A percentile compares a stretch with the other conserved stretches of the same genome.
phyloP scores from a whole-genome alignment of 768 basidiomycete species.

The Boletus barrowsii region DNA sequence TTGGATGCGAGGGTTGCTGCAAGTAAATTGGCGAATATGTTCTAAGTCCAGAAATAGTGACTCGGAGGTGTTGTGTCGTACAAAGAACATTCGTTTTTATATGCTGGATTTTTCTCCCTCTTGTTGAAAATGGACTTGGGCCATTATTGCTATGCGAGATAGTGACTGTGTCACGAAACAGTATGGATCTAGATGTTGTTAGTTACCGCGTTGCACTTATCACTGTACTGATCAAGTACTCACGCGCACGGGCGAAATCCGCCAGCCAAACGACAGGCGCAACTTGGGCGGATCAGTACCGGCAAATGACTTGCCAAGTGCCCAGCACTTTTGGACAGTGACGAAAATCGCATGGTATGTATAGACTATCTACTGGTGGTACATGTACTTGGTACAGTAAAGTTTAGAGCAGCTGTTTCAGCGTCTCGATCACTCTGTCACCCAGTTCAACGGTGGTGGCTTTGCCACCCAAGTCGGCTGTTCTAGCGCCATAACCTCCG shows the following conservation, averaged over 20 bases:
- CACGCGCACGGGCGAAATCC: no score
- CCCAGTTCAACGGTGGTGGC: slow-evolving; percentile 78
- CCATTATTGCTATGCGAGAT: not conserved
- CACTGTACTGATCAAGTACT: no score
- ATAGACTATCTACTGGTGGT: no score
- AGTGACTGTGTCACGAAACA: not conserved
- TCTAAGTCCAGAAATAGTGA: slow-evolving; percentile 39
- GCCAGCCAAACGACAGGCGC: no score
- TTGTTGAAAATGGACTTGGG: slow-evolving; percentile 6
- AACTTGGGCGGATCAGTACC: no score
- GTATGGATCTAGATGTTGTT: no score
- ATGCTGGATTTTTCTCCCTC: slow-evolving; percentile 18
- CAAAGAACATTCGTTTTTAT: slow-evolving; percentile 6
- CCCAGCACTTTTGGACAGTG: no score
- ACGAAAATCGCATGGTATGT: no score
- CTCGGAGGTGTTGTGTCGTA: slow-evolving; percentile 1
- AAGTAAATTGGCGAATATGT: slow-evolving; percentile 89
- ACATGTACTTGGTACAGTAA: not conserved
- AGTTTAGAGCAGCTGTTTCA: slow-evolving; percentile 54
- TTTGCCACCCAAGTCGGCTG: slow-evolving; percentile 84
- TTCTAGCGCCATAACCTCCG: slow-evolving; percentile 78
- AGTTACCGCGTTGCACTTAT: no score
- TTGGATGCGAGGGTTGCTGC: slow-evolving; percentile 85
- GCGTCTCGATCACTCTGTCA: slow-evolving; percentile 71
- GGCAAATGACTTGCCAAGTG: no score